Percentiles rank a stretch among this genome's conserved stretches.
Evolutionary conservation across 805 yeast species (phyloP).

Genomic region (Myxozyma vanderwaltii): DNA sequence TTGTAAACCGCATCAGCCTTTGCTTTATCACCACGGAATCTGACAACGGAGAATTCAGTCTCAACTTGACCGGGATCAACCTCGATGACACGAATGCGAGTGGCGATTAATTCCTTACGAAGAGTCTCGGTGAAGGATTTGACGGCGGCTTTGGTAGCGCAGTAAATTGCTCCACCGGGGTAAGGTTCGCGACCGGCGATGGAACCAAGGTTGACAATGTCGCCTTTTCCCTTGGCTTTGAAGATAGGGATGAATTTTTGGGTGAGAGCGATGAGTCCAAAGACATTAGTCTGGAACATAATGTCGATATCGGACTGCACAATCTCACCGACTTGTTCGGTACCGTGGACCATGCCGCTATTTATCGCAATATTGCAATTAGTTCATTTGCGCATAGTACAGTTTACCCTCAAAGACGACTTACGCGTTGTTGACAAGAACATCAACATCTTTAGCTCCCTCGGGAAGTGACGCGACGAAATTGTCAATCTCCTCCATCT

Average conservation of each 20-base stretch:
- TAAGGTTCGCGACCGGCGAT: slow-evolving; percentile 73
- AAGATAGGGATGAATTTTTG: slow-evolving; percentile 75
- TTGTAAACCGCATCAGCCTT: slow-evolving; percentile 67
- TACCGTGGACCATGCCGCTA: slow-evolving; percentile 67
- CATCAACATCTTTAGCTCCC: slow-evolving; percentile 59
- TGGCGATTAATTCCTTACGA: slow-evolving; percentile 73
- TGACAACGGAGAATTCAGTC: slow-evolving; percentile 62
- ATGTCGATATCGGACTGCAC: slow-evolving; percentile 62
- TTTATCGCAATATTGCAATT: background rate
- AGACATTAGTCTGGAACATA: slow-evolving; percentile 84
- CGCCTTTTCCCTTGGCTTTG: slow-evolving; percentile 64
- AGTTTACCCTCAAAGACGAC: slow-evolving; percentile 15
- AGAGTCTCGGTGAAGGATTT: slow-evolving; percentile 58
- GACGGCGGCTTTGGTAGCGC: slow-evolving; percentile 68
- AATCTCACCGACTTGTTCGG: slow-evolving; percentile 73
- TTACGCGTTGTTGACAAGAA: slow-evolving; percentile 64
- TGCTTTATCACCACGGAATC: slow-evolving; percentile 56
- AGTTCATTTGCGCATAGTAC: background rate
- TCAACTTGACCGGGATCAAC: slow-evolving; percentile 80
- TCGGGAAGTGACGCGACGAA: slow-evolving; percentile 57
- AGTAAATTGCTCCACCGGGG: slow-evolving; percentile 69
- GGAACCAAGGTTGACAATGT: slow-evolving; percentile 65
- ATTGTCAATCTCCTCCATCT: slow-evolving; percentile 52
- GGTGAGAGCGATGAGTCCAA: slow-evolving; percentile 81
- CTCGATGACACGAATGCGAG: slow-evolving; percentile 69